These are phyloP conservation scores for Serendipita sp. DNA, from an alignment of 768 basidiomycete species.

Conservation along the genomic window DNA sequence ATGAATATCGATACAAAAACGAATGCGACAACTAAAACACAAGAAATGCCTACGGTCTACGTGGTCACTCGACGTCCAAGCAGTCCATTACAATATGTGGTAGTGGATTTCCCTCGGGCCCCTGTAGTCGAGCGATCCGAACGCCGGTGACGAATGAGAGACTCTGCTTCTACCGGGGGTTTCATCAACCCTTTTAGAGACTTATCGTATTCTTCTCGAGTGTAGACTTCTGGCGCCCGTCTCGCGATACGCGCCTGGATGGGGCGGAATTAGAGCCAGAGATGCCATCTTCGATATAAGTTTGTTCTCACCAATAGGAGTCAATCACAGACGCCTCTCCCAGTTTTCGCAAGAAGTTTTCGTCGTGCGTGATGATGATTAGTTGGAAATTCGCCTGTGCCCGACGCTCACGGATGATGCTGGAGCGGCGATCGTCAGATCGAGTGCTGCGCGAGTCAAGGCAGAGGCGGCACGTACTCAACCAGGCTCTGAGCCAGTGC, in stretches of 20 bases:
- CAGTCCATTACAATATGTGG: too few relatives aligned
- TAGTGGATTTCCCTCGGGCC: too few relatives aligned
- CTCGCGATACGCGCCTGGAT: slow-evolving; percentile 70
- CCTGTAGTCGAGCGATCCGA: too few relatives aligned
- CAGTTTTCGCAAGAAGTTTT: slow-evolving; percentile 80
- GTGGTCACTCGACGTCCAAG: too few relatives aligned
- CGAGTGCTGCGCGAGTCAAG: background rate
- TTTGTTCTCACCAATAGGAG: slow-evolving; percentile 62
- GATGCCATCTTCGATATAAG: background rate
- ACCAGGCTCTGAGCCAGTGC: slow-evolving; percentile 83
- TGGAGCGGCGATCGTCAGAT: slow-evolving; percentile 19
- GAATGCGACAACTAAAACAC: too few relatives aligned
- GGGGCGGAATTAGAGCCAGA: background rate
- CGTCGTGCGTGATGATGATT: slow-evolving; percentile 94
- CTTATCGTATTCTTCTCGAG: slow-evolving; percentile 15
- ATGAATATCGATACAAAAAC: too few relatives aligned
- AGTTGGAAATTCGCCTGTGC: slow-evolving; percentile 87
- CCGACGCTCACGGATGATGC: slow-evolving; percentile 88
- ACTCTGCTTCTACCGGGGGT: too few relatives aligned
- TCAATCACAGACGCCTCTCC: slow-evolving; percentile 89
- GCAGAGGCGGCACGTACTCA: slow-evolving; percentile 40
- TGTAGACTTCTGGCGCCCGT: slow-evolving; percentile 57
- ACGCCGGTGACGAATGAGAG: too few relatives aligned
- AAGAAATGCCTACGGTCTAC: too few relatives aligned
- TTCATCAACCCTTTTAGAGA: background rate